A percentile compares a stretch with the other conserved stretches of the same genome.
Evolutionary conservation across 192 early-diverging fungal species (phyloP).

Genomic region (Backusella tarrabulga): DNA sequence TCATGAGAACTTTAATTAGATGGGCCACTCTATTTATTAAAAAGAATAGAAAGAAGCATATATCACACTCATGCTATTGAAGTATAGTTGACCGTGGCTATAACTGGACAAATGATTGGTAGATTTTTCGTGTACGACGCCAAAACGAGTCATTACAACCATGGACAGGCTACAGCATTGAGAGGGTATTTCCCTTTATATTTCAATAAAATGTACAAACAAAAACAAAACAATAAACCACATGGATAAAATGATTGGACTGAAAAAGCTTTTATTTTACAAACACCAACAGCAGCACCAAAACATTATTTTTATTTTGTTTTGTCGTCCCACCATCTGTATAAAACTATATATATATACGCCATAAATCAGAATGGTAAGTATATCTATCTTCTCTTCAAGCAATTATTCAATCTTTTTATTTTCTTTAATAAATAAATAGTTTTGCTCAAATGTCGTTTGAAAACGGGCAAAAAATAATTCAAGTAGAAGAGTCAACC

Average conservation of each 20-base stretch:
- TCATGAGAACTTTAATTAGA: constrained; percentile 1
- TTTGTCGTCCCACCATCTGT: neutral
- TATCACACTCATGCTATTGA: neutral
- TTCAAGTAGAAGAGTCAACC: neutral
- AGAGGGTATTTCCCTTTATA: neutral
- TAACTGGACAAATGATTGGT: neutral
- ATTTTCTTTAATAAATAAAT: neutral
- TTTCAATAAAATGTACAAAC: neutral
- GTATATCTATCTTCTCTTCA: neutral
- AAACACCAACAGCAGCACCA: neutral
- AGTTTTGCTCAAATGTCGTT: neutral
- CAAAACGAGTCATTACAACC: constrained; percentile 2
- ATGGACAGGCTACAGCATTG: neutral
- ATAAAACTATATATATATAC: neutral
- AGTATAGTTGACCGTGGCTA: neutral
- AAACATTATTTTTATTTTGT: neutral
- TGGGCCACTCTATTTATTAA: neutral
- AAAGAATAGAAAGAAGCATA: neutral
- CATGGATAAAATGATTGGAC: neutral
- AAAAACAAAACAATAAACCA: neutral
- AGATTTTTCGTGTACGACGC: neutral
- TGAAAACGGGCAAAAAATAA: neutral
- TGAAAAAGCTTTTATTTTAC: neutral
- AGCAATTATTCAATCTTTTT: neutral
- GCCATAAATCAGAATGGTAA: neutral